Evolutionary conservation across 495 filamentous ascomycete genomes (phyloP), one percentile per base, ranked within the genome.

Genomic region (Neurospora cerealis): DNA sequence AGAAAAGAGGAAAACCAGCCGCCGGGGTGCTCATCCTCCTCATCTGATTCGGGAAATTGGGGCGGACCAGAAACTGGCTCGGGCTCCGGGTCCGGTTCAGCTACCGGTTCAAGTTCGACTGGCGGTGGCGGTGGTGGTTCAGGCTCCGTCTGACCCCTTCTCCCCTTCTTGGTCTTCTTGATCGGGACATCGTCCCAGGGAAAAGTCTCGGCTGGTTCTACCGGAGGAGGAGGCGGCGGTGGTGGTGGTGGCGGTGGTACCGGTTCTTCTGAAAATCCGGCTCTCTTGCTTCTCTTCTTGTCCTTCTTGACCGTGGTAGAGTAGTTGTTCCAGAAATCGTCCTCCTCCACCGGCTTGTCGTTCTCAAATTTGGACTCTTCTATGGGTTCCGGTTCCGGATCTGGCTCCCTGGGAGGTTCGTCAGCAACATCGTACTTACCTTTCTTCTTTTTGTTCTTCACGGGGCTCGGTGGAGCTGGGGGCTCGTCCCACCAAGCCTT

Each of bases 281-380:
- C 15, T 66, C 74, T 48, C 71, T 75, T 75, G 24, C 60, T 73
- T 70, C 73, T 73, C 42, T 72, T 77, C 66, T 71, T 73, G 8
- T 75, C 66, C 54, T 77, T 77, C 5, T 36, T 69, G 42, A 32
- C 21, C 40, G 72, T 72, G 1, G 32, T 39, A 5, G 9, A 8
- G n/a, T 44, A 37, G 5, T 37, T 32, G 44, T 69, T 74, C 77
- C 76, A 78, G n/a, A 75, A n/a, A 54, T 76, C 69, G 41, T 74
- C 73, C 38, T 77, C 34, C 48, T 76, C 40, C 69, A 81, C 79
- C 15, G 75, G 78, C 36, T 77, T 75, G 32, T 81, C 79, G 6
- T 78, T 75, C 39, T 79, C 77, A 10, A 62, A 40, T 34, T 78
- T 76, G 9, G 71, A 74, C 70, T 77, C 77, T 15, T 77, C 74